Conservation (phyloP, 352 stramenopile species). For the Phytophthora multivora region DNA sequence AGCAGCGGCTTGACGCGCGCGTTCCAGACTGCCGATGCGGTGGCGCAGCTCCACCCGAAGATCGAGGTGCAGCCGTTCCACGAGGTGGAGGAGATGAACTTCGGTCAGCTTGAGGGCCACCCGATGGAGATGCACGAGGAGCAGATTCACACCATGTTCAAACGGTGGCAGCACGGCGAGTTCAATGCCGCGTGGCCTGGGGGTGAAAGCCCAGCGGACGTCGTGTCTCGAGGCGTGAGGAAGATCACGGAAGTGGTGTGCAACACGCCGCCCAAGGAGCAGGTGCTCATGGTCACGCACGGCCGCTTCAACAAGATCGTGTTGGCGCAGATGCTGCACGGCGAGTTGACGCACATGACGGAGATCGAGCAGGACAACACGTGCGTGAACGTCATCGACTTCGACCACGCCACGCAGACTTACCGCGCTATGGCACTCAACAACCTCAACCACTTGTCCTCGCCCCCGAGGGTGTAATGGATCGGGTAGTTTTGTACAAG, state of each 20-base stretch:
- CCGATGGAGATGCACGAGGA: slow-evolving; percentile 53
- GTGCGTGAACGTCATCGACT: slow-evolving; percentile 88
- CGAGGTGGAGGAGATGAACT: slow-evolving; percentile 88
- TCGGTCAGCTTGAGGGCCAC: slow-evolving; percentile 74
- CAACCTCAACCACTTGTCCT: slow-evolving; percentile 62
- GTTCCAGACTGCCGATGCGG: slow-evolving; percentile 54
- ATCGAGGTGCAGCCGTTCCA: slow-evolving; percentile 60
- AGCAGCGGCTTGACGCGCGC: slow-evolving; percentile 65
- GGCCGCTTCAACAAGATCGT: slow-evolving; percentile 89
- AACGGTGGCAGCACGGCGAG: slow-evolving; percentile 64
- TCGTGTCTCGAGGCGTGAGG: slow-evolving; percentile 61
- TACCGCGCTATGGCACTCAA: slow-evolving; percentile 76
- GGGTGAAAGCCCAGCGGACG: slow-evolving; percentile 72
- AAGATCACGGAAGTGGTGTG: slow-evolving; percentile 69
- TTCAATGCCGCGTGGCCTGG: slow-evolving; percentile 56
- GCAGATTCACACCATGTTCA: slow-evolving; percentile 64
- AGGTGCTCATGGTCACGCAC: slow-evolving; percentile 82
- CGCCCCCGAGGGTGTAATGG: slow-evolving; percentile 34
- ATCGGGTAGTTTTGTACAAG: slow-evolving; percentile 5
- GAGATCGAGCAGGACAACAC: slow-evolving; percentile 83
- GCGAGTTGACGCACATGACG: slow-evolving; percentile 61
- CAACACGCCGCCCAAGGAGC: slow-evolving; percentile 42
- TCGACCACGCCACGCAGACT: slow-evolving; percentile 53
- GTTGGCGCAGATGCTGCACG: slow-evolving; percentile 69
- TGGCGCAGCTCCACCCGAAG: slow-evolving; percentile 59